Evolutionary conservation across 495 filamentous ascomycete species (phyloP).

Genomic region (Talaromyces nanjingensis): DNA sequence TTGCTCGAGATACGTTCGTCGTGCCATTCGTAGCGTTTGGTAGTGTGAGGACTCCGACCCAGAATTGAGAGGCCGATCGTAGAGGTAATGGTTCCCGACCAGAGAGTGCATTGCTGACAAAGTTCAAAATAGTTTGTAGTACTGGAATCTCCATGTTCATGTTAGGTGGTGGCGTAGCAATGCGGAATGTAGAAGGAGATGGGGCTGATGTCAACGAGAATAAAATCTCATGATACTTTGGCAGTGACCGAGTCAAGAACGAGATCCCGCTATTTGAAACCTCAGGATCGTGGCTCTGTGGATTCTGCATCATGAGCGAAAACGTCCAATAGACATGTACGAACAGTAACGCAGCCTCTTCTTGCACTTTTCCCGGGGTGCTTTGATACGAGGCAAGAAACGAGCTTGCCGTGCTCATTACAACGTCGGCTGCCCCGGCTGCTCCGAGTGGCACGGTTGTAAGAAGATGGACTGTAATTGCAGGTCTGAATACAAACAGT

Average conservation of each 20-base stretch:
- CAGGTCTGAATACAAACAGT: conserved; percentile 69
- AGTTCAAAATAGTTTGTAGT: conserved; percentile 66
- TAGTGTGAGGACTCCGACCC: conserved; percentile 52
- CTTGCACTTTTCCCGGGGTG: conserved; percentile 43
- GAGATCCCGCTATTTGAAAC: conserved; percentile 70
- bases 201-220: conserved; percentile 28
- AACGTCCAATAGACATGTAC: conserved; percentile 61
- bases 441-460: conserved; percentile 53
- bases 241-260: conserved; percentile 59
- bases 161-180: conserved; percentile 21
- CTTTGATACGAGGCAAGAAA: conserved; percentile 57
- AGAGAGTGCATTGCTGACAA: conserved; percentile 64
- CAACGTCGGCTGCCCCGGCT: conserved; percentile 63
- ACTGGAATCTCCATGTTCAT: conserved; percentile 23
- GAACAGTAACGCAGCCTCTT: conserved; percentile 49
- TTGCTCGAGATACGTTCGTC: conserved; percentile 41
- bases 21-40: conserved; percentile 27
- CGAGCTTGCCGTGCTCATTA: conserved; percentile 72
- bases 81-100: conserved; percentile 76
- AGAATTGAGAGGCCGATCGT: conserved; percentile 70
- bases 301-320: conserved; percentile 52
- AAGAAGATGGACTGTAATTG: conserved; percentile 65
- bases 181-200: conserved; percentile 44
- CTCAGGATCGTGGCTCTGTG: conserved; percentile 59
- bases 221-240: conserved; percentile 46